These are phyloP conservation scores for Cichorium intybus DNA, from an alignment of 140 eudicot genomes.

Conservation along the genomic window DNA sequence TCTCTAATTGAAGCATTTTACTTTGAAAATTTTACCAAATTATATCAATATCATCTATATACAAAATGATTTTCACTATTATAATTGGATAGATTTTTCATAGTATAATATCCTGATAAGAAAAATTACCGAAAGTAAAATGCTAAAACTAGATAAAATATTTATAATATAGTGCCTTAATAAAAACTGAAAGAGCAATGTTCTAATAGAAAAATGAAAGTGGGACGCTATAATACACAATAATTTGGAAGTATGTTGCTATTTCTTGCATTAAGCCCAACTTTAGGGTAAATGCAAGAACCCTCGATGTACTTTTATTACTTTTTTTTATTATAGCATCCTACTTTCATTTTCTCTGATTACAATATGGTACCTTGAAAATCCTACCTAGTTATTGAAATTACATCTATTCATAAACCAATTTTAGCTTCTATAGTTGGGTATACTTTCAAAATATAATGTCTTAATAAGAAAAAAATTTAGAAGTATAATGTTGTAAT, in stretches of 20 bases:
- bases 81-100: neutral
- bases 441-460: neutral
- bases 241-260: neutral
- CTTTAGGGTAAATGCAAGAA: no score
- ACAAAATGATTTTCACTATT: neutral
- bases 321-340: neutral
- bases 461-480: neutral
- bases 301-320: no score
- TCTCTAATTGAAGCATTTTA: neutral
- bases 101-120: neutral
- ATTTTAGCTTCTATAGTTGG: no score
- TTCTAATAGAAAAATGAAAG: no score
- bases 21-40: neutral
- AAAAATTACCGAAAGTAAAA: neutral
- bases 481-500: neutral
- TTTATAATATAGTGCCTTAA: neutral
- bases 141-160: neutral
- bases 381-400: no score
- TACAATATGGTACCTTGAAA: neutral
- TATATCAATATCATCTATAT: neutral
- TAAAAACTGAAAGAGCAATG: no score
- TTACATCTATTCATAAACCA: no score
- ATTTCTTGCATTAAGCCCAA: no score
- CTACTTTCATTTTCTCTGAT: neutral
- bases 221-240: neutral